Evolutionary conservation across 192 early-diverging fungal species (phyloP), one percentile per base, ranked within the genome.

Genomic region (Entomortierella parvispora): DNA sequence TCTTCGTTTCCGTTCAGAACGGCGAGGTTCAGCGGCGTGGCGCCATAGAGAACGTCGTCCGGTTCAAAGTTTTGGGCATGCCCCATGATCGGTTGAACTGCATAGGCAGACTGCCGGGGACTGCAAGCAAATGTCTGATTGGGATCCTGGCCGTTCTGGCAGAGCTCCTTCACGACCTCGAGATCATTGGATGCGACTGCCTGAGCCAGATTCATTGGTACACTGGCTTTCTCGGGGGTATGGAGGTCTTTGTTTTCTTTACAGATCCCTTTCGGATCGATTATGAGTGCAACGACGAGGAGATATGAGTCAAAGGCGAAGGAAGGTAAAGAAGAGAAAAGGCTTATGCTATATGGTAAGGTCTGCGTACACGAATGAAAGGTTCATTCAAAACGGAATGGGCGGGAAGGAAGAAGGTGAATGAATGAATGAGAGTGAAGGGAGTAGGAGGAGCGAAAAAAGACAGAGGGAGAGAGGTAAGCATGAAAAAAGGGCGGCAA

Each of bases 21-120:
- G 17, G 88, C 88, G 23, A 90, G 60, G 32, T 88, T 85, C n/a
- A 90, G 56, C 1, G 85, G 87, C 17, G 82, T 84, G 25, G 83
- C 79, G 6, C 68, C 62, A 65, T 85, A 85, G 15, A 79, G 71
- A 62, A 81, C 72, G 60, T 85, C 76, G 62, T 70, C 59, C 46
- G 66, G 52, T 51, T 74, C 49, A 71, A 61, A 59, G 69, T 58
- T 63, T 58, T 65, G 34, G 51, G 62, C 61, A 58, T 65, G 53
- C 28, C 57, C 54, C 56, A 63, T 44, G 62, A 71, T 53, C 57
- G 62, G 53, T 46, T 70, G 40, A 51, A 80, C 46, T 48, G 80
- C 59, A 75, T 70, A 63, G 68, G 84, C 25, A 25, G 81, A 74
- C 47, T 83, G 47, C 48, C 81, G 58, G 37, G 84, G 72, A 47